These are phyloP conservation scores for Cladosporium oxysporum DNA, from an alignment of 2,329 filamentous ascomycete genomes.

Conservation along the genomic window DNA sequence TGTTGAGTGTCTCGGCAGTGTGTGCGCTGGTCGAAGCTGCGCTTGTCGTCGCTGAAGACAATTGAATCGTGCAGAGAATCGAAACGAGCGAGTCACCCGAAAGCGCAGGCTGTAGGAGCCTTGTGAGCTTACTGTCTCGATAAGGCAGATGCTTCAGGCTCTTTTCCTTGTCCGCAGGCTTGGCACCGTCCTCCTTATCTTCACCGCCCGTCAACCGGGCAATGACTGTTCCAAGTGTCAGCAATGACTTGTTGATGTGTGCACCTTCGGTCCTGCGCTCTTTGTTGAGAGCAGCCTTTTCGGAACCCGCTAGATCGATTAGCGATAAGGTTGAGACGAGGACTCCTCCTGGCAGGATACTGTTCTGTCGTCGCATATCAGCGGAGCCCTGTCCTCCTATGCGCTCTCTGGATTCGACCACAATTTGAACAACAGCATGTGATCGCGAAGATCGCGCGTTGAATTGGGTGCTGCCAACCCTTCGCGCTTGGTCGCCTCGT, in stretches of 20 bases:
- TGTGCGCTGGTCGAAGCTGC: slow-evolving; percentile 71
- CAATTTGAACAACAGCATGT: slow-evolving; percentile 97
- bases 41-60: slow-evolving; percentile 70
- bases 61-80: slow-evolving; percentile 94
- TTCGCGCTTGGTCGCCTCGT: slow-evolving; percentile 83
- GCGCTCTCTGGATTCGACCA: slow-evolving; percentile 93
- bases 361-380: slow-evolving; percentile 63
- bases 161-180: slow-evolving; percentile 65
- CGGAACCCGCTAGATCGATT: slow-evolving; percentile 94
- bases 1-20: slow-evolving; percentile 88
- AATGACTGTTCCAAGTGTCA: slow-evolving; percentile 94
- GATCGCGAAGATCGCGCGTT: slow-evolving; percentile 95
- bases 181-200: slow-evolving; percentile 65
- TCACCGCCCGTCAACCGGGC: slow-evolving; percentile 87
- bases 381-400: slow-evolving; percentile 53
- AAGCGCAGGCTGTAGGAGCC: slow-evolving; percentile 85
- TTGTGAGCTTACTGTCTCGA: slow-evolving; percentile 94
- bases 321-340: slow-evolving; percentile 92
- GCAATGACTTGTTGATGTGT: slow-evolving; percentile 96
- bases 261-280: slow-evolving; percentile 92
- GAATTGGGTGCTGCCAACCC: slow-evolving; percentile 94
- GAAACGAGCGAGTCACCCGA: slow-evolving; percentile 94
- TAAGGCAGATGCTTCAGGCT: slow-evolving; percentile 84
- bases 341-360: slow-evolving; percentile 78
- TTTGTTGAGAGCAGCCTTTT: slow-evolving; percentile 93